Percentiles rank a stretch among this genome's conserved stretches.
Conservation (phyloP, 2,329 filamentous ascomycete genomes). For the Westerdykella aurantiaca region DNA sequence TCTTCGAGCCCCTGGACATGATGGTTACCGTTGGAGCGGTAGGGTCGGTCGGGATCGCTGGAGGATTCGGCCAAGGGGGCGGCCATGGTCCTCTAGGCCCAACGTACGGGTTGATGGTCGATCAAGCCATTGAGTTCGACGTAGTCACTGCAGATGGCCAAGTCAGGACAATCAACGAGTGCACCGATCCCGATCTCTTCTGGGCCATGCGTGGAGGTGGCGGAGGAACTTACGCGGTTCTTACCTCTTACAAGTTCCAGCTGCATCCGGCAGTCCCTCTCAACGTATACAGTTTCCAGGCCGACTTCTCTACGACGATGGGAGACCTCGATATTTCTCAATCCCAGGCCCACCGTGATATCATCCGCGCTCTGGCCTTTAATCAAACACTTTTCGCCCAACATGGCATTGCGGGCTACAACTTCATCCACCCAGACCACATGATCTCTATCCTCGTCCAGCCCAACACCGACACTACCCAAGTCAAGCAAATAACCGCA, state of each 20-base stretch:
- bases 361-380: conserved; percentile 25
- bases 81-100: conserved; percentile 52
- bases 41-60: conserved; percentile 46
- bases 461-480: conserved; percentile 20
- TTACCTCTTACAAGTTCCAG: conserved; percentile 35
- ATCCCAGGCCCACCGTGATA: conserved; percentile 27
- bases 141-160: conserved; percentile 31
- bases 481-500: conserved; percentile 22
- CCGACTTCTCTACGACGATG: conserved; percentile 19
- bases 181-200: conserved; percentile 30
- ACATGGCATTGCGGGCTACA: conserved; percentile 32
- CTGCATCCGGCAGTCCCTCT: conserved; percentile 29
- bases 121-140: conserved; percentile 33
- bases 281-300: conserved; percentile 34
- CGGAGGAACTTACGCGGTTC: conserved; percentile 33
- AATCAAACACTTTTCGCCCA: conserved; percentile 27
- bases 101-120: conserved; percentile 38
- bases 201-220: conserved; percentile 36
- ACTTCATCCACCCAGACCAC: conserved; percentile 28
- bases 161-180: conserved; percentile 29
- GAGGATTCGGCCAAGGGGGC: conserved; percentile 43
- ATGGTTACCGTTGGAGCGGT: conserved; percentile 33
- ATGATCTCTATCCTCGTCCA: conserved; percentile 30
- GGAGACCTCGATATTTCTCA: conserved; percentile 23
- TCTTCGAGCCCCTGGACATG: conserved; percentile 29